A percentile compares a stretch with the other conserved stretches of the same genome.
Conservation (phyloP, 2,329 filamentous ascomycete genomes). For the Rasamsonia emersonii region DNA sequence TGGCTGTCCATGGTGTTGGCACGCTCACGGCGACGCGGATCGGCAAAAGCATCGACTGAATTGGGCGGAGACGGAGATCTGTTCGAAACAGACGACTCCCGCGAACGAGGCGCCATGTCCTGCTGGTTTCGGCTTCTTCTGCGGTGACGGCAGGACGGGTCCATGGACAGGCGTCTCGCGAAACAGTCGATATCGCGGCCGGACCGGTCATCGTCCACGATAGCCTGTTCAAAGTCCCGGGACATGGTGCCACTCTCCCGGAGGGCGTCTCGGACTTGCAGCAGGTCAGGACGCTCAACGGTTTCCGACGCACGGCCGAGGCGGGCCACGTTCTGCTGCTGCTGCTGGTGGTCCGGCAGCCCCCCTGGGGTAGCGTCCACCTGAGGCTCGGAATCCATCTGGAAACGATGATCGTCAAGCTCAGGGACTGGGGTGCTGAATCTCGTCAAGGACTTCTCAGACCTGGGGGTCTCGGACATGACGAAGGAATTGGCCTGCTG, state of each 20-base stretch:
- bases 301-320: slow-evolving; percentile 41
- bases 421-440: slow-evolving; percentile 57
- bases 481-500: slow-evolving; percentile 10
- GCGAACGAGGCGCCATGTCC: slow-evolving; percentile 33
- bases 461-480: slow-evolving; percentile 52
- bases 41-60: slow-evolving; percentile 94
- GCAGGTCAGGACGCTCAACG: slow-evolving; percentile 39
- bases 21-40: slow-evolving; percentile 75
- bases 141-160: slow-evolving; percentile 31
- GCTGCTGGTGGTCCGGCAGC: slow-evolving; percentile 19
- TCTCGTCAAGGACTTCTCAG: slow-evolving; percentile 53
- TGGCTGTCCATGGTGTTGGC: slow-evolving; percentile 57
- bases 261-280: slow-evolving; percentile 40
- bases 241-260: slow-evolving; percentile 41
- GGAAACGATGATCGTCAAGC: slow-evolving; percentile 74
- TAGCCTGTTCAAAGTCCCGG: slow-evolving; percentile 79
- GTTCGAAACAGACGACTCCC: slow-evolving; percentile 45
- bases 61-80: slow-evolving; percentile 83
- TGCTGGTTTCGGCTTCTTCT: slow-evolving; percentile 28
- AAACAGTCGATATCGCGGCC: slow-evolving; percentile 25
- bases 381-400: slow-evolving; percentile 24
- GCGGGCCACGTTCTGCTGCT: slow-evolving; percentile 35
- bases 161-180: slow-evolving; percentile 31
- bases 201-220: slow-evolving; percentile 62
- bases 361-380: slow-evolving; percentile 30